These are phyloP conservation scores for Fusarium chlamydosporum DNA, from an alignment of 2,329 filamentous ascomycete species.

Conservation along the genomic window DNA sequence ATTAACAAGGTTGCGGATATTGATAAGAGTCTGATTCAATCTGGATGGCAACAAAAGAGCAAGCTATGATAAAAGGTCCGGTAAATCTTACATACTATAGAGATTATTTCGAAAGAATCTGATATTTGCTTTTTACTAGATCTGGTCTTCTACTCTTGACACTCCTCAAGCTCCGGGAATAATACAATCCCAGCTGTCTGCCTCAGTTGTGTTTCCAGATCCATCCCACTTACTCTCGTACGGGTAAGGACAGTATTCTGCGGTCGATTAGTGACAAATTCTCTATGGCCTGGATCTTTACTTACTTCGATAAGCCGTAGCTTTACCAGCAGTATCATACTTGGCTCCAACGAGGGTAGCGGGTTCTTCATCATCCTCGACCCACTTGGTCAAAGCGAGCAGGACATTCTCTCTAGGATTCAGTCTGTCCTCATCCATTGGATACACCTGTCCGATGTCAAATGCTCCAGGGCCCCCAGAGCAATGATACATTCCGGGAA, in stretches of 20 bases:
- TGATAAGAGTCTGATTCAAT: slow-evolving; percentile 10
- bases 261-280: not conserved
- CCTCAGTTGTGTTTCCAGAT: slow-evolving; percentile 4
- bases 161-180: not conserved
- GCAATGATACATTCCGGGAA: slow-evolving; percentile 27
- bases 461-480: slow-evolving; percentile 4
- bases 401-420: not conserved
- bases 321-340: not conserved
- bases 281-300: accelerated
- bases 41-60: not conserved
- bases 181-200: slow-evolving; percentile 5
- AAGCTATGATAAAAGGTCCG: not conserved
- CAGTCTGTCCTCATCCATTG: slow-evolving; percentile 2
- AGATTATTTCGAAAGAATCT: no score
- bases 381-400: slow-evolving; percentile 13
- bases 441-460: slow-evolving; percentile 16
- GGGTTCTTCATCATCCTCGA: slow-evolving; percentile 4
- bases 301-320: slow-evolving; percentile 8
- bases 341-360: not conserved
- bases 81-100: no score
- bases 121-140: no score
- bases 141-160: no score
- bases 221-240: slow-evolving; percentile 22
- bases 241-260: slow-evolving; percentile 22
- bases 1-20: slow-evolving; percentile 12